A percentile compares a stretch with the other conserved stretches of the same genome.
These are phyloP conservation scores for Podospora comata DNA, from an alignment of 495 filamentous ascomycete species.

Conservation along the genomic window DNA sequence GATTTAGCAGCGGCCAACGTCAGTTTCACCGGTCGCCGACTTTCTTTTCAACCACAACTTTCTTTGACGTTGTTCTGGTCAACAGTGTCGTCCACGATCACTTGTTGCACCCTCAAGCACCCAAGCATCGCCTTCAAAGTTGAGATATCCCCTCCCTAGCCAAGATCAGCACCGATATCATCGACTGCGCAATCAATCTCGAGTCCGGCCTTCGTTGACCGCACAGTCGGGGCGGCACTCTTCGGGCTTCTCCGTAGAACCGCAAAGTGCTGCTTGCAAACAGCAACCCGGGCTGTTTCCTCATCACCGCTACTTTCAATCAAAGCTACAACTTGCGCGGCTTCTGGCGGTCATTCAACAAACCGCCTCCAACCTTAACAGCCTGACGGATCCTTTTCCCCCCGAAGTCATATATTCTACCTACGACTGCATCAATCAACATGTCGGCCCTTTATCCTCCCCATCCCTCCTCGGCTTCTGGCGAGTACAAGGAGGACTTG, in stretches of 20 bases:
- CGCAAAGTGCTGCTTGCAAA: not conserved
- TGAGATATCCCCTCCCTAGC: not conserved
- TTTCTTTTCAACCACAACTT: constrained; percentile 1
- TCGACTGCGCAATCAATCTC: not conserved
- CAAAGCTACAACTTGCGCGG: not conserved
- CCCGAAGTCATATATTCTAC: not conserved
- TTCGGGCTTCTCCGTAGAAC: not conserved
- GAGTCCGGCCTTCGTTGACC: not conserved
- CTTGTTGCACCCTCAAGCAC: not conserved
- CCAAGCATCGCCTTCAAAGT: not conserved
- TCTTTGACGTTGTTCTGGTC: not conserved
- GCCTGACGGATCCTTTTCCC: too few species aligned
- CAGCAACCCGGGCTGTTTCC: not conserved
- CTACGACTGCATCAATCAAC: constrained; percentile 1
- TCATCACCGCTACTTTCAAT: not conserved
- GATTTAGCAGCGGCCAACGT: constrained; percentile 3
- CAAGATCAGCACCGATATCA: not conserved
- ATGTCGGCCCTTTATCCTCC: constrained; percentile 16
- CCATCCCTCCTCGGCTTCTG: constrained; percentile 19
- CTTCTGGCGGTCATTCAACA: not conserved
- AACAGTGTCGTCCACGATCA: not conserved
- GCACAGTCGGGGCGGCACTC: not conserved
- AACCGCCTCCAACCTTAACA: not conserved
- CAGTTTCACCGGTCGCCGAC: not conserved
- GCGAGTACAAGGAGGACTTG: constrained; percentile 57